phyloP scores from a whole-genome alignment of 768 basidiomycete species.

The Mycena filopes region DNA sequence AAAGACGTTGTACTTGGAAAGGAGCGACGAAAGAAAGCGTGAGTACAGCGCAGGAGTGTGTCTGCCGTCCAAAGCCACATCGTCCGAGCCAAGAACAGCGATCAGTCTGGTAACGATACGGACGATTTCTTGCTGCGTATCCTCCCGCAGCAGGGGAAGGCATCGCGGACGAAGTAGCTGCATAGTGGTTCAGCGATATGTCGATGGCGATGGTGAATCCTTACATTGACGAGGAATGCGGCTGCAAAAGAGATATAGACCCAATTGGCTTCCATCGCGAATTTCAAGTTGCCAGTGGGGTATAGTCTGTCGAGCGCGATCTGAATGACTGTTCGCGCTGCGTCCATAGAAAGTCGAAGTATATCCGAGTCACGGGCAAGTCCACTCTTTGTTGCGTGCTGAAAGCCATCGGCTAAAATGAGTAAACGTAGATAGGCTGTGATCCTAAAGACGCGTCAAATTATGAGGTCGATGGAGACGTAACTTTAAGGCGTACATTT shows the following conservation, averaged over 20 bases:
- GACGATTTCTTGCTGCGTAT: slow-evolving; percentile 54
- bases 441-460: slow-evolving; percentile 48
- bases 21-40: slow-evolving; percentile 61
- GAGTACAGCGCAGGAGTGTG: slow-evolving; percentile 70
- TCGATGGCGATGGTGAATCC: slow-evolving; percentile 25
- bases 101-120: slow-evolving; percentile 55
- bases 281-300: slow-evolving; percentile 65
- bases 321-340: slow-evolving; percentile 67
- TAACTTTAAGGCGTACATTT: slow-evolving; percentile 44
- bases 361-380: slow-evolving; percentile 55
- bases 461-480: slow-evolving; percentile 34
- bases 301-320: slow-evolving; percentile 62
- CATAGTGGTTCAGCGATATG: not conserved
- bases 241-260: slow-evolving; percentile 67
- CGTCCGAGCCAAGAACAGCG: slow-evolving; percentile 56
- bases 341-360: slow-evolving; percentile 59
- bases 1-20: slow-evolving; percentile 49
- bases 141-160: slow-evolving; percentile 52
- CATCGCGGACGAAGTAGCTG: slow-evolving; percentile 65
- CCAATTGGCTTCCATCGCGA: slow-evolving; percentile 64
- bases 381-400: slow-evolving; percentile 53
- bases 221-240: slow-evolving; percentile 69
- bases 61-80: slow-evolving; percentile 63
- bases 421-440: slow-evolving; percentile 66
- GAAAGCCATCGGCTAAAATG: slow-evolving; percentile 65